Percentiles rank a stretch among this genome's conserved stretches.
These are phyloP conservation scores for Botrytis hyacinthi DNA, from an alignment of 2,329 filamentous ascomycete genomes.

Conservation along the genomic window DNA sequence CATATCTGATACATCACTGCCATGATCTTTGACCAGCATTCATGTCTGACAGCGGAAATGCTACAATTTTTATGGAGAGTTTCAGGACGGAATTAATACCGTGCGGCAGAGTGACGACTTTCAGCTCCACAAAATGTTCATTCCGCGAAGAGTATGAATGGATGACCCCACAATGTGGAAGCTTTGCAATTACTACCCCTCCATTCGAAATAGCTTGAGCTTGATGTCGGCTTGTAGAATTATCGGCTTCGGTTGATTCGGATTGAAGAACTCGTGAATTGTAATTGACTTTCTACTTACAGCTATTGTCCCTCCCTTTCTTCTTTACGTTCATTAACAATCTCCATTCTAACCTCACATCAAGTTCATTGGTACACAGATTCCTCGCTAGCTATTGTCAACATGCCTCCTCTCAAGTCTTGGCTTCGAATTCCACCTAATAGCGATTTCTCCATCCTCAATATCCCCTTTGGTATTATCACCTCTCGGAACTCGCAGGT, in stretches of 20 bases:
- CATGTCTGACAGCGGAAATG: neutral
- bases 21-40: neutral
- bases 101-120: neutral
- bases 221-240: neutral
- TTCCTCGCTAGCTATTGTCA: slow-evolving; percentile 6
- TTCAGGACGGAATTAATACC: slow-evolving; percentile 3
- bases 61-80: neutral
- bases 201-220: neutral
- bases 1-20: neutral
- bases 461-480: slow-evolving; percentile 76
- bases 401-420: slow-evolving; percentile 36
- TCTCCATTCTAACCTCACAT: neutral
- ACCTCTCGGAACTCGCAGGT: slow-evolving; percentile 46
- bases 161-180: neutral
- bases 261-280: neutral
- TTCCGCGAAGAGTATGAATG: neutral
- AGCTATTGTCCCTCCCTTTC: too few relatives aligned
- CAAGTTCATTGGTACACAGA: neutral
- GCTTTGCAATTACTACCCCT: neutral
- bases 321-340: neutral
- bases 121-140: neutral
- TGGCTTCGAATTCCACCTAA: slow-evolving; percentile 37
- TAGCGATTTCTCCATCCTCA: slow-evolving; percentile 63
- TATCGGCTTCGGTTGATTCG: neutral
- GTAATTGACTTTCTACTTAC: neutral